These are phyloP conservation scores for Geosmithia morbida DNA, from an alignment of 2,329 filamentous ascomycete species.

Conservation along the genomic window DNA sequence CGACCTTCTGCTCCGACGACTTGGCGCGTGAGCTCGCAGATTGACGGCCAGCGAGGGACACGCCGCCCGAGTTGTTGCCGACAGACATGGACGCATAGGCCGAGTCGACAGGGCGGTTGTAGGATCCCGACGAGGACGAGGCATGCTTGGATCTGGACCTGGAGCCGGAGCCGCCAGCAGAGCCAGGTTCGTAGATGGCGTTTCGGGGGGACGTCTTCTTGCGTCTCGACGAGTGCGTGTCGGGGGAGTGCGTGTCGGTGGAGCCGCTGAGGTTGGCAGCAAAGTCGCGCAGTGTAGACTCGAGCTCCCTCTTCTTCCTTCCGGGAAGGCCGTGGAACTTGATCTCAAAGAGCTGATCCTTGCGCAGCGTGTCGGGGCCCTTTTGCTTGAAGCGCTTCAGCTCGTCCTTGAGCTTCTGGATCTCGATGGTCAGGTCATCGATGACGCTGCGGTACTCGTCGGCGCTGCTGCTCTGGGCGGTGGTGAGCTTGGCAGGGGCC, in stretches of 20 bases:
- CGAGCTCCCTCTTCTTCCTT: conserved; percentile 62
- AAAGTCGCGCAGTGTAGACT: conserved; percentile 58
- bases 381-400: conserved; percentile 56
- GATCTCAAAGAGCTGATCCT: conserved; percentile 73
- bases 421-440: conserved; percentile 74
- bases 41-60: conserved; percentile 19
- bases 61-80: conserved; percentile 28
- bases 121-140: conserved; percentile 35
- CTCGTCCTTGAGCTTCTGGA: conserved; percentile 62
- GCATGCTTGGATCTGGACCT: conserved; percentile 35
- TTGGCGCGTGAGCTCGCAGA: conserved; percentile 19
- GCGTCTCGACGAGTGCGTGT: conserved; percentile 23
- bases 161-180: conserved; percentile 18
- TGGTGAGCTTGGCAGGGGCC: conserved; percentile 13
- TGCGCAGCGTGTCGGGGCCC: conserved; percentile 50
- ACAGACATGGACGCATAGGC: conserved; percentile 56
- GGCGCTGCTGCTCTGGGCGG: conserved; percentile 42
- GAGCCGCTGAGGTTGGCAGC: conserved; percentile 46
- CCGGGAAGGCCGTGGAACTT: conserved; percentile 60
- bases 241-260: conserved; percentile 23
- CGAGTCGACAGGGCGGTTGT: conserved; percentile 41
- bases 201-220: conserved; percentile 18
- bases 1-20: conserved; percentile 44
- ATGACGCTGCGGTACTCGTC: conserved; percentile 74
- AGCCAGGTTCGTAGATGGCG: conserved; percentile 25